phyloP scores from a whole-genome alignment of 2,329 filamentous ascomycete genomes.

The Purpureocillium takamizusanense region DNA sequence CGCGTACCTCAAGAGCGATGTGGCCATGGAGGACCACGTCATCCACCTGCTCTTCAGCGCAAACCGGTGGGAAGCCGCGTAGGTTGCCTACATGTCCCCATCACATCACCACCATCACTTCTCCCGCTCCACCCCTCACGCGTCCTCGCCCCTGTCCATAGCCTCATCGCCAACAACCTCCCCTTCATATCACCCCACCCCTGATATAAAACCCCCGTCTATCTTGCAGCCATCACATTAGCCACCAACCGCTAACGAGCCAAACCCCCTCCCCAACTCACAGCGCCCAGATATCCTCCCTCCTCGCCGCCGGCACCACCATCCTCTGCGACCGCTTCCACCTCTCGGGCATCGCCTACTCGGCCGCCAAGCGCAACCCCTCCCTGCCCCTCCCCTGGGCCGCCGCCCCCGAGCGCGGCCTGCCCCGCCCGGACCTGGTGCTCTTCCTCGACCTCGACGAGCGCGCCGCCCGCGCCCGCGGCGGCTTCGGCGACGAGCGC shows the following conservation, averaged over 20 bases:
- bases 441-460: slow-evolving; percentile 79
- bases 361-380: slow-evolving; percentile 73
- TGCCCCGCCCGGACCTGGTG: slow-evolving; percentile 80
- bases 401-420: slow-evolving; percentile 71
- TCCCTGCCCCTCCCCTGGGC: slow-evolving; percentile 69
- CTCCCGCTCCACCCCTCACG: too few relatives aligned
- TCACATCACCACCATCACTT: too few relatives aligned
- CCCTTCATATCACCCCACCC: too few relatives aligned
- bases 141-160: too few relatives aligned
- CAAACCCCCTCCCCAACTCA: not conserved
- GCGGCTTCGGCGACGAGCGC: slow-evolving; percentile 81
- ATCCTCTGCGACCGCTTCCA: slow-evolving; percentile 91
- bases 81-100: slow-evolving; percentile 18
- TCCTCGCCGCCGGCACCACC: slow-evolving; percentile 58
- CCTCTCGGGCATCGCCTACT: slow-evolving; percentile 90
- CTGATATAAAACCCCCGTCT: too few relatives aligned
- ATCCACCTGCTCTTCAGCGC: slow-evolving; percentile 87
- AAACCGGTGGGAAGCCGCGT: slow-evolving; percentile 75
- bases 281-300: slow-evolving; percentile 40
- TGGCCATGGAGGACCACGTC: slow-evolving; percentile 74
- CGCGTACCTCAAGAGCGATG: slow-evolving; percentile 63
- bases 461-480: slow-evolving; percentile 61
- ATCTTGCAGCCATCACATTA: too few relatives aligned
- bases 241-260: too few relatives aligned
- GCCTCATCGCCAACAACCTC: too few relatives aligned